Base-by-base conservation (phyloP, 352 stramenopile genomes). In the Globisporangium uncinulatum region DNA sequence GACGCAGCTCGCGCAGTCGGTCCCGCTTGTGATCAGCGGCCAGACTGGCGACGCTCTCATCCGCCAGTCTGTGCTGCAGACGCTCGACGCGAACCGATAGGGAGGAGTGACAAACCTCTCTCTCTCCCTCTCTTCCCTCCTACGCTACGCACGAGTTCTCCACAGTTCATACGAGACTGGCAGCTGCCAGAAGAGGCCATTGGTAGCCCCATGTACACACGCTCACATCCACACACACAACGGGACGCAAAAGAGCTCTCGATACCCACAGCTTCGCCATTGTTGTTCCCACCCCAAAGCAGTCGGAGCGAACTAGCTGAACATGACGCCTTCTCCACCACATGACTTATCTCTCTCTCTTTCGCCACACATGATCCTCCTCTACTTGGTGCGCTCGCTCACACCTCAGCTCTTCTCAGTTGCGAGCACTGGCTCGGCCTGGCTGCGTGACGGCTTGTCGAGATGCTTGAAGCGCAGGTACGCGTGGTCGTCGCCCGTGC, bases 1-100 rank as follows among this genome's bases (percentile, higher is more conserved):
- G 58, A 69, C 73, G 14, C 58, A 66, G 14, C 65, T 95, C 21
- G 75, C 86, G 0, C 51, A 76, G 54, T 65, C 66, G 10, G 70
- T 89, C 15, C 81, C 83, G 11, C 67, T 93, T 58, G 79, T 95
- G 11, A 87, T 95, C 50, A 90, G 79, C 60, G 85, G 85, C 60
- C 90, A 92, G 59, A 87, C 89, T 54, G 85, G 85, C 46, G 83
- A 92, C 62, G 78, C 83, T 10, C 69, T 95, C 48, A 92, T 95
- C 49, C 77, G 78, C 43, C 69, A 82, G 48, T 74, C 73, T 2
- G 64, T 87, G 31, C 63, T 85, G 17, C 72, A 83, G 59, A 83
- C 66, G 21, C 55, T 58, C 42, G 53, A 58, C 19, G 34, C n/a
- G n/a, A 51, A 58, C 42, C 41, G 41, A 46, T 46, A 46, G 17